Conservation (phyloP, 2,329 filamentous ascomycete species). For the Orbilia brochopaga region DNA sequence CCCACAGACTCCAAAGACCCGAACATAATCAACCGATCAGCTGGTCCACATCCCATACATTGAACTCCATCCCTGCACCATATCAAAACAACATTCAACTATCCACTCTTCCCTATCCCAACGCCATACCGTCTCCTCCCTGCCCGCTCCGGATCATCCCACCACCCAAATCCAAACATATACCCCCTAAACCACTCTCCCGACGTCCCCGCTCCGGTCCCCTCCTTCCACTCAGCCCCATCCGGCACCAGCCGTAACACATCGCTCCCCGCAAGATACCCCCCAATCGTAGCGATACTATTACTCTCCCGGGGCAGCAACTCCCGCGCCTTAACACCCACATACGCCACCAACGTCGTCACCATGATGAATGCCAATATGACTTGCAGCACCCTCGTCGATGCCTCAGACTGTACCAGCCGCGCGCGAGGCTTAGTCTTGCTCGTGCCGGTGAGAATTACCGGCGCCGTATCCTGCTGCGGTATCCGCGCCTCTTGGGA, state of each 20-base stretch:
- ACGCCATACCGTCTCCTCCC: conserved; percentile 38
- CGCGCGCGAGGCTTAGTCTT: conserved; percentile 24
- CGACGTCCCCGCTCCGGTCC: conserved; percentile 44
- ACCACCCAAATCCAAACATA: conserved; percentile 52
- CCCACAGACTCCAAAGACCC: background rate
- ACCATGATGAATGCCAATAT: conserved; percentile 56
- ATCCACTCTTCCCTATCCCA: conserved; percentile 25
- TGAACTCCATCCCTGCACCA: no score
- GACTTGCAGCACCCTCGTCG: conserved; percentile 56
- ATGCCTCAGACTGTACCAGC: conserved; percentile 54
- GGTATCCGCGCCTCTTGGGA: conserved; percentile 44
- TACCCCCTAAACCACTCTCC: conserved; percentile 44
- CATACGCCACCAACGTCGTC: conserved; percentile 53
- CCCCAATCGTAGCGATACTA: conserved; percentile 55
- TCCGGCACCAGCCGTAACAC: conserved; percentile 54
- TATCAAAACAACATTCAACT: no score
- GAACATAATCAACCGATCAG: background rate
- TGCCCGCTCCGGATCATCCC: conserved; percentile 30
- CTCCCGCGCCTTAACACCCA: conserved; percentile 52
- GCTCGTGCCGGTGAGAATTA: conserved; percentile 23
- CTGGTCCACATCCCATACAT: no score
- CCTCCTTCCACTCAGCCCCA: conserved; percentile 54
- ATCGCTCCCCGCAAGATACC: conserved; percentile 55
- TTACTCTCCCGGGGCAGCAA: conserved; percentile 56
- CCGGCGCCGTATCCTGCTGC: conserved; percentile 12